Percentiles rank a stretch among this genome's conserved stretches.
phyloP scores from a whole-genome alignment of 176 grass and related monocot species.

The Thinopyrum elongatum region DNA sequence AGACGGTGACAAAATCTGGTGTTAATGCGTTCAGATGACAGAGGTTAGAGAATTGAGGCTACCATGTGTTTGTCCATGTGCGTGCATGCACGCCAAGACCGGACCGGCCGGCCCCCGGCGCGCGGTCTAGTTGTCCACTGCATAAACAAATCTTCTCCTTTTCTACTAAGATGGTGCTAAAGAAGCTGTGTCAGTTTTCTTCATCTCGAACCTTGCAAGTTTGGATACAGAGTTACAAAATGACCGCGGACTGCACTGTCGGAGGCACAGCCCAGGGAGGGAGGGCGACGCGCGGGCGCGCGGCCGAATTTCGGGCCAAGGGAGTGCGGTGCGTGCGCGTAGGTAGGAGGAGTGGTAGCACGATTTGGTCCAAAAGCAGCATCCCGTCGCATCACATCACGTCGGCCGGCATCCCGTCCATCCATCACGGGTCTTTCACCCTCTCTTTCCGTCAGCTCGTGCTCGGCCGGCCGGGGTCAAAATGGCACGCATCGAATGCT shows the following conservation, averaged over 20 bases:
- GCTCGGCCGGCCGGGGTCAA: conserved; percentile 7
- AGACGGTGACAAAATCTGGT: not conserved
- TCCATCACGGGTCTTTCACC: not conserved
- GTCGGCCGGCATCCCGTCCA: not conserved
- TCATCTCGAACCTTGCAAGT: not conserved
- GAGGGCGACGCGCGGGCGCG: not conserved
- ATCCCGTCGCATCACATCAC: not conserved
- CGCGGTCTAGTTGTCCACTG: not conserved
- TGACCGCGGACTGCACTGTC: too few relatives aligned
- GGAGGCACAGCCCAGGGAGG: too few relatives aligned
- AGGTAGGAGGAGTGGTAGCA: too few relatives aligned
- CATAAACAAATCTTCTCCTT: not conserved
- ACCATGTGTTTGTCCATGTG: not conserved
- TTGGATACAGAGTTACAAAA: not conserved
- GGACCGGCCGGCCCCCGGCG: not conserved
- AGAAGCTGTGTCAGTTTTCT: not conserved
- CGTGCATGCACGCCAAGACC: not conserved
- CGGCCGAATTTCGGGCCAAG: not conserved
- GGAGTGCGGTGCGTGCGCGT: conserved; percentile 6
- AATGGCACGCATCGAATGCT: not conserved
- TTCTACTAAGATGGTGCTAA: too few relatives aligned
- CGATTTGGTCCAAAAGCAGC: conserved; percentile 20
- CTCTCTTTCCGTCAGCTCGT: not conserved
- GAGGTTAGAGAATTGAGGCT: not conserved
- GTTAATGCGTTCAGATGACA: not conserved